phyloP scores from a whole-genome alignment of 192 early-diverging fungal genomes.

The Cetraspora pellucida region DNA sequence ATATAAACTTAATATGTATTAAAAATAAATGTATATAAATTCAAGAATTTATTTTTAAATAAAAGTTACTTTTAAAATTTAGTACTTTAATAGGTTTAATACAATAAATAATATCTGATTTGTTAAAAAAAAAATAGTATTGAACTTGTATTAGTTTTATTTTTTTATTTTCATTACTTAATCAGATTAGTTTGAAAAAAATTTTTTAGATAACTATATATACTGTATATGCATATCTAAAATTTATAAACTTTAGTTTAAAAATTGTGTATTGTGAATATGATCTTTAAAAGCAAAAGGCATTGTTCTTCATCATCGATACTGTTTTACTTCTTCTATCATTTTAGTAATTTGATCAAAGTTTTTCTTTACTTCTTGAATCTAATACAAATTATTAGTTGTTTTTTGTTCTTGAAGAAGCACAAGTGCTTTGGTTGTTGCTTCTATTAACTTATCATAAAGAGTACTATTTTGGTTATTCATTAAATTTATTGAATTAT shows the following conservation, averaged over 20 bases:
- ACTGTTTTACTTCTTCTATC: neutral
- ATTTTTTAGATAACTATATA: too few relatives aligned
- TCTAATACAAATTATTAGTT: neutral
- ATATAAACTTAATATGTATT: too few relatives aligned
- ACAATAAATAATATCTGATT: too few relatives aligned
- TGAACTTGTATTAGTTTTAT: too few relatives aligned
- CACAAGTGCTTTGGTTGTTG: neutral
- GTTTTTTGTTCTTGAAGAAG: slow-evolving; percentile 14
- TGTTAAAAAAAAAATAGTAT: too few relatives aligned
- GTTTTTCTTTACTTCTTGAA: neutral
- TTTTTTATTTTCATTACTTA: too few relatives aligned
- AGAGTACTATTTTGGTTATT: neutral
- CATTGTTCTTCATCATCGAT: neutral
- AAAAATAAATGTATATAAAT: too few relatives aligned
- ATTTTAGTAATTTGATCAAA: slow-evolving; percentile 1
- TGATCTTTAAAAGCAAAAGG: neutral
- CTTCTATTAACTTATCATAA: slow-evolving; percentile 18
- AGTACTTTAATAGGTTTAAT: too few relatives aligned
- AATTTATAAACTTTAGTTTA: neutral
- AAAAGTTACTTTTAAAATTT: too few relatives aligned
- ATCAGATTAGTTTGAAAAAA: too few relatives aligned
- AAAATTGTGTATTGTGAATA: slow-evolving; percentile 18
- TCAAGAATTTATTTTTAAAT: too few relatives aligned
- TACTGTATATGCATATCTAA: too few relatives aligned
- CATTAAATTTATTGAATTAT: neutral